phyloP scores from a whole-genome alignment of 306 rosid genomes.

The Begonia peltatifolia region DNA sequence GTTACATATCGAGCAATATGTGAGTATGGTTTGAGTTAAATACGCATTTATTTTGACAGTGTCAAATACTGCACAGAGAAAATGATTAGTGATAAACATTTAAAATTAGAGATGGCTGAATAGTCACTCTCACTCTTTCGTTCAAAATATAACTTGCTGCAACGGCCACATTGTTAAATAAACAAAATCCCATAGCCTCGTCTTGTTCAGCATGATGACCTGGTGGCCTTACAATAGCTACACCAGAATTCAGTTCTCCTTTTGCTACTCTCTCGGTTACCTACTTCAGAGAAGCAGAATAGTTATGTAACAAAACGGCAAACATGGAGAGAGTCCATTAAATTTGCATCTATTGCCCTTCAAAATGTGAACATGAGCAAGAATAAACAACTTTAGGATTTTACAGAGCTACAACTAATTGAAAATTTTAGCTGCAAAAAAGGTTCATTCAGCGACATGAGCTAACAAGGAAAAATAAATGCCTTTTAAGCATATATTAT shows the following conservation, averaged over 20 bases:
- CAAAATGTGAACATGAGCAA: no score
- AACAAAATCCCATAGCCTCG: constrained; percentile 93
- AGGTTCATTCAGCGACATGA: no score
- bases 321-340: no score
- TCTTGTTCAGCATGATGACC: constrained; percentile 89
- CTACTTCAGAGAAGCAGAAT: constrained; percentile 11
- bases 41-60: not conserved
- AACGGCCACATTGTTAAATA: constrained; percentile 80
- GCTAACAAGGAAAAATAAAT: no score
- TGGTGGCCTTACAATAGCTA: constrained; percentile 91
- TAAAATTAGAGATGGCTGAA: constrained; percentile 5
- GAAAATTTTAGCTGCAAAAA: no score
- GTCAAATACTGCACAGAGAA: no score
- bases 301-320: constrained; percentile 4
- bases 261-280: constrained; percentile 62
- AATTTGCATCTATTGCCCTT: no score
- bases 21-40: constrained; percentile 2
- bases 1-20: constrained; percentile 21
- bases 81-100: not conserved
- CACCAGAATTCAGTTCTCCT: constrained; percentile 64
- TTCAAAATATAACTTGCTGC: constrained; percentile 58
- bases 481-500: no score
- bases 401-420: no score
- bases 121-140: constrained; percentile 38
- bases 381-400: no score